Evolutionary conservation across 768 basidiomycete genomes (phyloP).

Genomic region (Amylocystis lapponica): DNA sequence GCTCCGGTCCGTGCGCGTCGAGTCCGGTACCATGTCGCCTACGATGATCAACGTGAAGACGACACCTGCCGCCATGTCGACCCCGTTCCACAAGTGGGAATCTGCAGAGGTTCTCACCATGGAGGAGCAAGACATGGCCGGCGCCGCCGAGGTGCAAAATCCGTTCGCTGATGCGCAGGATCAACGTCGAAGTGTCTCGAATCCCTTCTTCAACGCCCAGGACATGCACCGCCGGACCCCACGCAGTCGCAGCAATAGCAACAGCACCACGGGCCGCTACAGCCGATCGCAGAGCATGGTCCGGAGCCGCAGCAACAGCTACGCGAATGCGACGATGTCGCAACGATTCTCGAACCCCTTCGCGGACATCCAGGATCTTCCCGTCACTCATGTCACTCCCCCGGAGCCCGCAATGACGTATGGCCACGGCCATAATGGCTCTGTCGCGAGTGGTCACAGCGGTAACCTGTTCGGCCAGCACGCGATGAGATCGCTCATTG

Average conservation of each 20-base stretch:
- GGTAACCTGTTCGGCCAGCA: slow-evolving; percentile 30
- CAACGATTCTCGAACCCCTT: slow-evolving; percentile 35
- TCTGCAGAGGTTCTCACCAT: slow-evolving; percentile 57
- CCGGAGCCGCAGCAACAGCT: slow-evolving; percentile 10
- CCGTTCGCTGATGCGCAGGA: slow-evolving; percentile 28
- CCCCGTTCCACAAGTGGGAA: slow-evolving; percentile 57
- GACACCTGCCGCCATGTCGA: slow-evolving; percentile 51
- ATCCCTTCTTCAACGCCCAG: slow-evolving; percentile 39
- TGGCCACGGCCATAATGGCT: slow-evolving; percentile 20
- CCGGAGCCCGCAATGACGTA: slow-evolving; percentile 33
- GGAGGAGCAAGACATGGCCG: slow-evolving; percentile 24
- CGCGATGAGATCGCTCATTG: slow-evolving; percentile 60
- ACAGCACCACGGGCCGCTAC: slow-evolving; percentile 13
- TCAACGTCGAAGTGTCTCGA: slow-evolving; percentile 35
- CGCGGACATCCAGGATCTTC: slow-evolving; percentile 26
- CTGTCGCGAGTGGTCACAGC: slow-evolving; percentile 34
- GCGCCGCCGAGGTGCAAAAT: slow-evolving; percentile 24
- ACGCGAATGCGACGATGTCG: slow-evolving; percentile 1
- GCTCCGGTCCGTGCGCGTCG: slow-evolving; percentile 34
- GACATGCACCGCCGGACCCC: slow-evolving; percentile 18
- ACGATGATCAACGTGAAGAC: slow-evolving; percentile 47
- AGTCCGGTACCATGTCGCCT: slow-evolving; percentile 45
- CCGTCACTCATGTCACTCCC: slow-evolving; percentile 17
- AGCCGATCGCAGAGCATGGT: slow-evolving; percentile 11
- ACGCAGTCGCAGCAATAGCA: slow-evolving; percentile 20